These are phyloP conservation scores for Suhomyces atakaporum DNA, from an alignment of 1,139 yeast genomes.

Conservation along the genomic window DNA sequence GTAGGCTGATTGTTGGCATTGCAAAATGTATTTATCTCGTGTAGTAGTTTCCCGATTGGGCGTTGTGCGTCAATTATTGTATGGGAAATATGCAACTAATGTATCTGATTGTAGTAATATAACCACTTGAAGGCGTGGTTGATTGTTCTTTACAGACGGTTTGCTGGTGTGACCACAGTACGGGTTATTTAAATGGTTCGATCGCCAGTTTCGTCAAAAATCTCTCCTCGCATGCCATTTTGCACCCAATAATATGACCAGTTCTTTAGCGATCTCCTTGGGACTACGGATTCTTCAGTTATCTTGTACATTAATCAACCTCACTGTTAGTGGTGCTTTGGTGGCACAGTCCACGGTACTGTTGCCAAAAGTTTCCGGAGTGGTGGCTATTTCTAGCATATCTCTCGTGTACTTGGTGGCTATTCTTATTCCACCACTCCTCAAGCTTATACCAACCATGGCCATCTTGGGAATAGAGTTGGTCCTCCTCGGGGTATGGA, in stretches of 20 bases:
- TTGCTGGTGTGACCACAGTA: not conserved
- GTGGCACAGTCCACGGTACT: slow-evolving; percentile 2
- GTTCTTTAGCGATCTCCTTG: slow-evolving; percentile 11
- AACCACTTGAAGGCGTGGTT: not conserved
- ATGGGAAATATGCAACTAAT: slow-evolving; percentile 8
- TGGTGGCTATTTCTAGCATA: slow-evolving; percentile 12
- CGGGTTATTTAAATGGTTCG: not conserved
- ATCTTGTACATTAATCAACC: slow-evolving; percentile 10
- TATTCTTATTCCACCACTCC: slow-evolving; percentile 11
- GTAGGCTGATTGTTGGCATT: slow-evolving; percentile 4
- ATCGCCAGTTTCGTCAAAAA: not conserved
- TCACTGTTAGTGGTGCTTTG: slow-evolving; percentile 8
- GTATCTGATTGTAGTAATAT: not conserved
- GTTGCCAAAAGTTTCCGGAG: slow-evolving; percentile 9
- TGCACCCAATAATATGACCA: slow-evolving; percentile 12
- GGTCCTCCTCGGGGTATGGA: slow-evolving; percentile 13
- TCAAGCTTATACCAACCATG: slow-evolving; percentile 10
- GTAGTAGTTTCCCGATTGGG: slow-evolving; percentile 4
- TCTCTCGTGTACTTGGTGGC: slow-evolving; percentile 11
- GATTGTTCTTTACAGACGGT: no score
- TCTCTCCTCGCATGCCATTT: not conserved
- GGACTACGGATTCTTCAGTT: slow-evolving; percentile 12
- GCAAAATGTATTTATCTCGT: slow-evolving; percentile 4
- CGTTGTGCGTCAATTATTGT: slow-evolving; percentile 1
- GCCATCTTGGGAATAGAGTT: slow-evolving; percentile 10